Evolutionary conservation across 768 basidiomycete genomes (phyloP).

Genomic region (Agrocybe chaxingu): DNA sequence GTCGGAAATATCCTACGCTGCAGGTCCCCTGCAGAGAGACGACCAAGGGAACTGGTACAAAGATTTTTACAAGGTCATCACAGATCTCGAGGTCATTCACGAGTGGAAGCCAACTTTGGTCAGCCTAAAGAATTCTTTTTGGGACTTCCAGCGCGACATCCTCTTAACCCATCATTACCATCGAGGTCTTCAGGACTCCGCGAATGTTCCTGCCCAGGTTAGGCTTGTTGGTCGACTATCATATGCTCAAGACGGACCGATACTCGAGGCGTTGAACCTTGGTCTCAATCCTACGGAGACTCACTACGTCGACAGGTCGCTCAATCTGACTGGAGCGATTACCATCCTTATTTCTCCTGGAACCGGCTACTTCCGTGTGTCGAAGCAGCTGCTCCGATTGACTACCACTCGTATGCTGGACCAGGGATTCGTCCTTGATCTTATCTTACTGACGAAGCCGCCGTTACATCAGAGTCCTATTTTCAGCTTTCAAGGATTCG

Average conservation of each 20-base stretch:
- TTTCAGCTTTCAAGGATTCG: slow-evolving; percentile 78
- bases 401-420: slow-evolving; percentile 94
- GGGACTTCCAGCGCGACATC: slow-evolving; percentile 90
- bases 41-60: slow-evolving; percentile 84
- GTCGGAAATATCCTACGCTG: slow-evolving; percentile 76
- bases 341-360: slow-evolving; percentile 91
- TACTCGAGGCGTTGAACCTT: slow-evolving; percentile 94
- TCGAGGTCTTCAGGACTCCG: slow-evolving; percentile 52
- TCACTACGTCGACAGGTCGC: slow-evolving; percentile 92
- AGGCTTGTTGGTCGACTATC: slow-evolving; percentile 78
- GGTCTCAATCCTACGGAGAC: slow-evolving; percentile 90
- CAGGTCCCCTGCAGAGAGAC: slow-evolving; percentile 74
- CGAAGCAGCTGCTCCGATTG: slow-evolving; percentile 82
- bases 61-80: slow-evolving; percentile 95
- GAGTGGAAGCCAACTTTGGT: slow-evolving; percentile 89
- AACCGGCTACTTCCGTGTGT: slow-evolving; percentile 90
- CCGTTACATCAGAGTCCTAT: slow-evolving; percentile 93
- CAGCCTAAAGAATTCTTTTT: slow-evolving; percentile 84
- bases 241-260: slow-evolving; percentile 88
- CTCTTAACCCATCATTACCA: slow-evolving; percentile 88
- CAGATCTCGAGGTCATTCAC: slow-evolving; percentile 82
- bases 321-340: slow-evolving; percentile 82
- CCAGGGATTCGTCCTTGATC: slow-evolving; percentile 87
- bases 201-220: slow-evolving; percentile 48
- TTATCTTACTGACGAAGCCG: slow-evolving; percentile 85